Evolutionary conservation across 23 red algal genomes (phyloP).

Genomic region (Gracilaria vermiculophylla): DNA sequence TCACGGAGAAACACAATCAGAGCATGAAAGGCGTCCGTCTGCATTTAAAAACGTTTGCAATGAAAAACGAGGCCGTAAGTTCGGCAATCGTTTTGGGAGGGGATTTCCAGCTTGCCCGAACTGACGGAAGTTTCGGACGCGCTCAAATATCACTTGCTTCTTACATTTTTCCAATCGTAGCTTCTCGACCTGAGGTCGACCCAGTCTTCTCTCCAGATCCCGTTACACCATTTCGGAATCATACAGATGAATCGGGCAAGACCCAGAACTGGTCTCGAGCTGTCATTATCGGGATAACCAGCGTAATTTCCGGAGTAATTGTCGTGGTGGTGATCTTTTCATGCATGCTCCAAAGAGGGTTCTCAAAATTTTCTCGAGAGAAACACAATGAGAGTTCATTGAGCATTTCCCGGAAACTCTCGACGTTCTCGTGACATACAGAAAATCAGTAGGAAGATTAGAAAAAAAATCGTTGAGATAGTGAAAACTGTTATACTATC

Average conservation of each 20-base stretch:
- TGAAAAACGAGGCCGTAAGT: background rate
- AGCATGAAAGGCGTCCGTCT: background rate
- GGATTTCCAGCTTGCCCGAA: background rate
- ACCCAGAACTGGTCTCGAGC: background rate
- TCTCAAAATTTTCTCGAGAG: background rate
- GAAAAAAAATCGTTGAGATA: background rate
- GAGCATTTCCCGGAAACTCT: background rate
- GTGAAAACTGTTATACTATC: background rate
- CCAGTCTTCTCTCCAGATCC: background rate
- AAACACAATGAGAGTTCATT: background rate
- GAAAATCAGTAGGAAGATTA: background rate
- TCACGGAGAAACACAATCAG: background rate
- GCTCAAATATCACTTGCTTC: conserved; percentile 1
- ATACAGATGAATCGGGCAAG: background rate
- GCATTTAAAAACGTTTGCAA: background rate
- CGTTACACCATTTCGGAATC: background rate
- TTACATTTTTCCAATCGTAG: background rate
- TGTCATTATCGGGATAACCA: background rate
- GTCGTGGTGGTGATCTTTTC: background rate
- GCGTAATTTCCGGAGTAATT: background rate
- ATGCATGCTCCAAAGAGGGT: background rate
- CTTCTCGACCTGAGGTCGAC: background rate
- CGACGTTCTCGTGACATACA: background rate
- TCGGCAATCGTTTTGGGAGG: background rate
- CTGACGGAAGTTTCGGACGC: background rate